These are phyloP conservation scores for Suhomyces vadensis DNA, from an alignment of 805 yeast species.

Conservation along the genomic window DNA sequence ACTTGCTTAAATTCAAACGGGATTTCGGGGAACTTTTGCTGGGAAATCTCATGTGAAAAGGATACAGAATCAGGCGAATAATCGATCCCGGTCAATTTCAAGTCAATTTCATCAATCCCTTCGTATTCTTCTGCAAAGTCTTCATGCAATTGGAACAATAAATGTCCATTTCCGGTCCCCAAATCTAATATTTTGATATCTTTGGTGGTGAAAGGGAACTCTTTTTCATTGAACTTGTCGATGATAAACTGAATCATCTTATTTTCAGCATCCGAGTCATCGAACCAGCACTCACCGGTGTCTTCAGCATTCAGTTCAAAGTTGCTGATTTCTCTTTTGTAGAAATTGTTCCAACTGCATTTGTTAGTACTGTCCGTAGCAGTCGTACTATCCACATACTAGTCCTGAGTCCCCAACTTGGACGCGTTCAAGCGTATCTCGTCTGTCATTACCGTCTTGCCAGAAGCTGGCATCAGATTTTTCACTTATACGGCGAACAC, in stretches of 20 bases:
- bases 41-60: constrained; percentile 66
- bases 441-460: constrained; percentile 14
- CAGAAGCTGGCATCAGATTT: not conserved
- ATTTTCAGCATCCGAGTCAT: constrained; percentile 89
- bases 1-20: constrained; percentile 60
- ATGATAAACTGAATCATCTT: constrained; percentile 74
- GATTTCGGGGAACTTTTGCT: constrained; percentile 32
- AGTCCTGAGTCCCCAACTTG: constrained; percentile 80
- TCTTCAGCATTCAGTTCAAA: constrained; percentile 75
- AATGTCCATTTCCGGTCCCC: constrained; percentile 97
- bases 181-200: constrained; percentile 62
- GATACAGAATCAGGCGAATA: constrained; percentile 79
- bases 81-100: constrained; percentile 64
- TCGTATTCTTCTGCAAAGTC: constrained; percentile 59
- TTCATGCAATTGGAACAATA: constrained; percentile 66
- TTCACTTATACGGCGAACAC: not conserved
- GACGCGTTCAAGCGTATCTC: constrained; percentile 65
- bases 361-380: not conserved
- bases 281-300: constrained; percentile 96
- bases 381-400: constrained; percentile 43
- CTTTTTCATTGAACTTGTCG: constrained; percentile 44
- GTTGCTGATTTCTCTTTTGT: constrained; percentile 68
- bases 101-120: constrained; percentile 19
- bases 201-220: constrained; percentile 22
- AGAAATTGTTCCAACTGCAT: constrained; percentile 82